phyloP scores from a whole-genome alignment of 768 basidiomycete species.

The Saitozyma sp. region DNA sequence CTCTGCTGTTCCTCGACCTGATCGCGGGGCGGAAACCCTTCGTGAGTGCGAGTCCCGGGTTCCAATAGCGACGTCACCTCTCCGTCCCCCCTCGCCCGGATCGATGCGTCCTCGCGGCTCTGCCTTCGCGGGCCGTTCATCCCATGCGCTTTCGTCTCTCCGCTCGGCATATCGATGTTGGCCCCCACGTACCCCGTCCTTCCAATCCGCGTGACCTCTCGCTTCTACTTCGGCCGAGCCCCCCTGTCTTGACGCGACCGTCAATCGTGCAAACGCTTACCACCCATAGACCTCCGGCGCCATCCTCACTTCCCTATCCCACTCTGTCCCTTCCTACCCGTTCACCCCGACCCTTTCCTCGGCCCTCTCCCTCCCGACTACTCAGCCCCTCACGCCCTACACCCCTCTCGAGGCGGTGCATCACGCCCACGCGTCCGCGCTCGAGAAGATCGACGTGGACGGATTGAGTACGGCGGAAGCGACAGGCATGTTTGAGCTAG shows the following conservation, averaged over 20 bases:
- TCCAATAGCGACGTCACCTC: conserved; percentile 16
- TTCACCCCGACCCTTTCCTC: conserved; percentile 67
- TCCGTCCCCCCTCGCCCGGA: neutral
- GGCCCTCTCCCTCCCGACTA: conserved; percentile 59
- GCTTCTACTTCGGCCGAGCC: neutral
- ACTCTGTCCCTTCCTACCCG: conserved; percentile 63
- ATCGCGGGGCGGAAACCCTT: conserved; percentile 69
- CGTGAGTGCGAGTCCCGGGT: conserved; percentile 55
- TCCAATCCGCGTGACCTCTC: neutral
- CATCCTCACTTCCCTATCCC: conserved; percentile 68
- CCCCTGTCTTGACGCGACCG: neutral
- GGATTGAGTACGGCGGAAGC: conserved; percentile 67
- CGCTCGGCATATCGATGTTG: neutral
- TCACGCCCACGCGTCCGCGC: conserved; percentile 59
- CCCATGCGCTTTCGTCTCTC: neutral
- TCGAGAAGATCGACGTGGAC: conserved; percentile 63
- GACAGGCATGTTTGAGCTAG: conserved; percentile 70
- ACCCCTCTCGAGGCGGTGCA: conserved; percentile 60
- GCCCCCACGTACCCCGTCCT: neutral
- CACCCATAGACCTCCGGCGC: conserved; percentile 62
- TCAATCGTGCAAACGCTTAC: neutral
- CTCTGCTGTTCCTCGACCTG: conserved; percentile 74
- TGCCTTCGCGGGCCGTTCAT: neutral
- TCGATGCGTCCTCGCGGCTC: neutral
- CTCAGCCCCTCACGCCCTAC: conserved; percentile 60